Conservation (phyloP, 345 rosid species). For the Tarenaya hassleriana region DNA sequence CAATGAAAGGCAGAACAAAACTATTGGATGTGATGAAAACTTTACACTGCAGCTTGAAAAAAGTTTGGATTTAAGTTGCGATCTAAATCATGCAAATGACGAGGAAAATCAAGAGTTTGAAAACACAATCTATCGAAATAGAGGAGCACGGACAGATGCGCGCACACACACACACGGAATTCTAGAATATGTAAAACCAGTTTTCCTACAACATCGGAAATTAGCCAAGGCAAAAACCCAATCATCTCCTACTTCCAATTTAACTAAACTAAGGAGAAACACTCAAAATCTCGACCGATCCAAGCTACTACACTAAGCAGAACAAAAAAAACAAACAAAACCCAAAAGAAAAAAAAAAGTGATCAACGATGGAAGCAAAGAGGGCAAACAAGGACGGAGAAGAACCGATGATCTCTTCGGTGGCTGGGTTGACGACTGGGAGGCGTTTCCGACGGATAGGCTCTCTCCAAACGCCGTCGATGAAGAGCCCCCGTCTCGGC, state of each 20-base stretch:
- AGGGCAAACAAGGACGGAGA: neutral
- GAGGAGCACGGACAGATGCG: too few species aligned
- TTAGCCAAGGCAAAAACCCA: neutral
- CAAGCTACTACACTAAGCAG: conserved; percentile 1
- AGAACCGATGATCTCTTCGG: conserved; percentile 69
- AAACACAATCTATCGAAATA: too few species aligned
- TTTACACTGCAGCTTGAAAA: too few species aligned
- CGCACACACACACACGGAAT: too few species aligned
- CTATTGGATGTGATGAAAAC: too few species aligned
- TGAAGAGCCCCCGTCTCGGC: conserved; percentile 63
- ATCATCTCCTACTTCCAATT: neutral
- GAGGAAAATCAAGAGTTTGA: neutral
- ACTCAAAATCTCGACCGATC: neutral
- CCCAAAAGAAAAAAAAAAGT: neutral
- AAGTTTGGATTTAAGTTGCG: too few species aligned
- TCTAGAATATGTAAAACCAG: neutral
- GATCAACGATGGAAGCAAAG: neutral
- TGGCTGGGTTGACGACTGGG: conserved; percentile 72
- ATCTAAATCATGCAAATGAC: neutral
- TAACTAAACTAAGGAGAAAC: conserved; percentile 4
- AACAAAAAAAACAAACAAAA: conserved; percentile 2
- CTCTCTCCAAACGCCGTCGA: conserved; percentile 82
- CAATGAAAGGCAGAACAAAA: too few species aligned
- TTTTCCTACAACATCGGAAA: neutral
- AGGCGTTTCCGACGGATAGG: conserved; percentile 60